Percentiles rank a stretch among this genome's conserved stretches.
phyloP scores from a whole-genome alignment of 2,329 filamentous ascomycete genomes.

The Cladophialophora bantiana region DNA sequence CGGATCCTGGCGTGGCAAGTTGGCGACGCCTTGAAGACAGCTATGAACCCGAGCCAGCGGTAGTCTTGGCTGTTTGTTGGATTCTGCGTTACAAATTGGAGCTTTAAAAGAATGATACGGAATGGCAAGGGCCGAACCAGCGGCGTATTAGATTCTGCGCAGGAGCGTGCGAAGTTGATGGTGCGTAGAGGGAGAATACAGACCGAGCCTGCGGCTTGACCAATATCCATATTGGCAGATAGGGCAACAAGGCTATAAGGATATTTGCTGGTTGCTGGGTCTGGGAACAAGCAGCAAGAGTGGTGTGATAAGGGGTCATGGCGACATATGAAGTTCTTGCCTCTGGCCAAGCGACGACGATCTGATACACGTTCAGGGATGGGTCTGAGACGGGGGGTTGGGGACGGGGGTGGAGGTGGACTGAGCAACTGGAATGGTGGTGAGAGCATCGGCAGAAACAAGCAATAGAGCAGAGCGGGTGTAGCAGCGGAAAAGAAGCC shows the following conservation, averaged over 20 bases:
- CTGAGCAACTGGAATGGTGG: background rate
- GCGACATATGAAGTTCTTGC: conserved; percentile 4
- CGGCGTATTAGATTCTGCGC: background rate
- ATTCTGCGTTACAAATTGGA: background rate
- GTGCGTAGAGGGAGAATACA: background rate
- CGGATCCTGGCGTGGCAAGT: background rate
- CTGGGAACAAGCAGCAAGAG: background rate
- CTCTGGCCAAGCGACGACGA: conserved; percentile 10
- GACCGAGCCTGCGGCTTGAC: conserved; percentile 2
- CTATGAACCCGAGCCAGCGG: background rate
- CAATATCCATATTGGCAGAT: conserved; percentile 6
- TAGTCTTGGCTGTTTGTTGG: background rate
- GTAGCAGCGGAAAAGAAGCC: background rate
- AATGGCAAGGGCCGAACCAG: conserved; percentile 6
- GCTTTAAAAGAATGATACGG: background rate
- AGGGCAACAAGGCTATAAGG: background rate
- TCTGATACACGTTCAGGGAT: conserved; percentile 8
- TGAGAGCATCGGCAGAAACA: background rate
- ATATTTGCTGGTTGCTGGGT: background rate
- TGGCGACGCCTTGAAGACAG: background rate
- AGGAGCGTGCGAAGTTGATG: background rate
- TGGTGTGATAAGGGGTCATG: conserved; percentile 13
- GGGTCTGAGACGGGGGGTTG: background rate
- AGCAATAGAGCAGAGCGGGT: background rate
- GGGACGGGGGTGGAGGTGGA: background rate